Evolutionary conservation across 169 alveolate genomes (phyloP).

Genomic region (Miamiensis avidus): DNA sequence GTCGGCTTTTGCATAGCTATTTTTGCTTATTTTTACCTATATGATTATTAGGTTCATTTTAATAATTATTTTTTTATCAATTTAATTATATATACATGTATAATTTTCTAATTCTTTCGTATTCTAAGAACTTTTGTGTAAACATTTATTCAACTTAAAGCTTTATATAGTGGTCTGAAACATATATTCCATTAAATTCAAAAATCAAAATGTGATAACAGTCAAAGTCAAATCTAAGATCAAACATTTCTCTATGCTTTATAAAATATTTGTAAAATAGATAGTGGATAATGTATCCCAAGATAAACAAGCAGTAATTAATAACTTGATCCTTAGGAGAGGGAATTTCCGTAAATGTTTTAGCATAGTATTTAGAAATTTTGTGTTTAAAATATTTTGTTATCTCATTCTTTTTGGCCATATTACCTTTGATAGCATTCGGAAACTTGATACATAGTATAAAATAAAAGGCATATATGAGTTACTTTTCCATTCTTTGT

Average conservation of each 20-base stretch:
- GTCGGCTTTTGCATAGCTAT: conserved; percentile 17
- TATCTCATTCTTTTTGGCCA: conserved; percentile 9
- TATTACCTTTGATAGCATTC: too few relatives aligned
- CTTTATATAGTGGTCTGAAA: conserved; percentile 33
- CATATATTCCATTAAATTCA: conserved; percentile 43
- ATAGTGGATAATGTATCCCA: conserved; percentile 37
- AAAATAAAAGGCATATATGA: too few relatives aligned
- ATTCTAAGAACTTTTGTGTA: conserved; percentile 32
- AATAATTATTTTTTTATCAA: conserved; percentile 23
- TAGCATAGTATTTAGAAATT: conserved; percentile 28
- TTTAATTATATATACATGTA: conserved; percentile 15
- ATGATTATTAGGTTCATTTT: conserved; percentile 30
- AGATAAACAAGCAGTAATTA: conserved; percentile 25
- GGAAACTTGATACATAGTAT: too few relatives aligned
- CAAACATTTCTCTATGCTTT: conserved; percentile 28
- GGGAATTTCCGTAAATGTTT: conserved; percentile 31
- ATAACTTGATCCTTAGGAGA: conserved; percentile 43
- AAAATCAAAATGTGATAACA: conserved; percentile 44
- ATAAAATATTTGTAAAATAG: conserved; percentile 15
- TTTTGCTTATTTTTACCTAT: conserved; percentile 14
- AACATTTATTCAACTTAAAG: conserved; percentile 36
- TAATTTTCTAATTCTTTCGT: conserved; percentile 32
- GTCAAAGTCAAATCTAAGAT: conserved; percentile 36
- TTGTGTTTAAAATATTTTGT: conserved; percentile 12
- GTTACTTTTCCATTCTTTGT: too few relatives aligned